phyloP scores from a whole-genome alignment of 345 rosid species.

The Citrus cavaleriei region DNA sequence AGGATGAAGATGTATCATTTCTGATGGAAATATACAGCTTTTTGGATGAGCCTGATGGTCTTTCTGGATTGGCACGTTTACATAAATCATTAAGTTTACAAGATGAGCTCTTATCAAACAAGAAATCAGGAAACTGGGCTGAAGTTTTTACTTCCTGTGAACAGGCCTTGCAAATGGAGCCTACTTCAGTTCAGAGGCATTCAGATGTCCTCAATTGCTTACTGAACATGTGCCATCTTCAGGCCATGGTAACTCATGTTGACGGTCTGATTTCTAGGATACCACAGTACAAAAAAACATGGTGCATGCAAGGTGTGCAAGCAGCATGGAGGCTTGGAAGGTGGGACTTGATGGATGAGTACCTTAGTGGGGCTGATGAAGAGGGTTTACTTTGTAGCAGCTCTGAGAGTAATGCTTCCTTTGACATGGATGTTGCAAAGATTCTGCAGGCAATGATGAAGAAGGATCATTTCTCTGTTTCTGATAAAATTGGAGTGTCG shows the following conservation, averaged over 20 bases:
- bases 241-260: conserved; percentile 95
- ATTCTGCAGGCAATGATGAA: conserved; percentile 92
- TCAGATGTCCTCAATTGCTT: conserved; percentile 93
- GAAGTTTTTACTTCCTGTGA: conserved; percentile 93
- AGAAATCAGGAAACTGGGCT: conserved; percentile 94
- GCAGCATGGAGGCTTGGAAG: conserved; percentile 99
- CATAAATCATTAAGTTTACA: conserved; percentile 78
- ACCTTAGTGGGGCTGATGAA: conserved; percentile 78
- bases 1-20: conserved; percentile 86
- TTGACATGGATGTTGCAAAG: conserved; percentile 95
- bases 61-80: conserved; percentile 85
- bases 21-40: conserved; percentile 93
- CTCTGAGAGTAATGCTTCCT: conserved; percentile 92
- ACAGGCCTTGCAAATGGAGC: conserved; percentile 96
- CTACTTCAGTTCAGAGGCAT: conserved; percentile 83
- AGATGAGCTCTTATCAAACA: conserved; percentile 80
- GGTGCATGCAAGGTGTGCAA: conserved; percentile 99
- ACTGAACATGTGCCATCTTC: conserved; percentile 95
- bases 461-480: conserved; percentile 75
- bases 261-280: conserved; percentile 91
- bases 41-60: conserved; percentile 93
- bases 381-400: conserved; percentile 85
- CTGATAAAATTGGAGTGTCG: conserved; percentile 75
- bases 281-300: conserved; percentile 86
- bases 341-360: conserved; percentile 98